These are phyloP conservation scores for Hamigera avellanea DNA, from an alignment of 495 filamentous ascomycete species.

Conservation along the genomic window DNA sequence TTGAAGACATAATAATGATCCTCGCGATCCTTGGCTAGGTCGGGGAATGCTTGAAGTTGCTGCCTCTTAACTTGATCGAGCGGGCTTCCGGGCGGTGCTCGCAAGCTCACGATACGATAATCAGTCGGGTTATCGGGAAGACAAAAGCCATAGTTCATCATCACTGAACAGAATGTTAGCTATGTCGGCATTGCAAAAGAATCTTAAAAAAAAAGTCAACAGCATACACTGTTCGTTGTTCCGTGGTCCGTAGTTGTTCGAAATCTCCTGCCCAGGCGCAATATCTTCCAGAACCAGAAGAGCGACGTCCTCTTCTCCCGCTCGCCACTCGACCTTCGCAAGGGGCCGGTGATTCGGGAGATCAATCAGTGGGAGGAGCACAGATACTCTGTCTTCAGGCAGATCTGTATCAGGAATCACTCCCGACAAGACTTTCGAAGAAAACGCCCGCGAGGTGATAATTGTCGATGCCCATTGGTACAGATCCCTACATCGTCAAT, in stretches of 20 bases:
- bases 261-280: slow-evolving; percentile 41
- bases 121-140: slow-evolving; percentile 45
- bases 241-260: slow-evolving; percentile 60
- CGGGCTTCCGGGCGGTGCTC: slow-evolving; percentile 29
- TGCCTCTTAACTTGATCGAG: slow-evolving; percentile 23
- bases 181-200: not conserved
- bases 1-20: slow-evolving; percentile 40
- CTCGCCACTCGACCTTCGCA: slow-evolving; percentile 51
- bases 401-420: slow-evolving; percentile 19
- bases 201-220: slow-evolving; percentile 1
- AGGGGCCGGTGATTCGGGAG: slow-evolving; percentile 46
- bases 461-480: slow-evolving; percentile 56
- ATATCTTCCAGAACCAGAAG: slow-evolving; percentile 37
- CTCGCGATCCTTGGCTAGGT: slow-evolving; percentile 16
- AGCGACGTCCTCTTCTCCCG: slow-evolving; percentile 31
- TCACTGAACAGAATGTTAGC: slow-evolving; percentile 26
- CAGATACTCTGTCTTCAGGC: slow-evolving; percentile 30
- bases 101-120: slow-evolving; percentile 36
- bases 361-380: slow-evolving; percentile 52
- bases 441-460: slow-evolving; percentile 45
- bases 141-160: slow-evolving; percentile 61
- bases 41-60: slow-evolving; percentile 22
- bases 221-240: slow-evolving; percentile 54
- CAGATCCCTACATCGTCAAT: slow-evolving; percentile 37
- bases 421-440: slow-evolving; percentile 32